A percentile compares a stretch with the other conserved stretches of the same genome.
Conservation (phyloP, 352 stramenopile genomes). For the Phytophthora quininea region DNA sequence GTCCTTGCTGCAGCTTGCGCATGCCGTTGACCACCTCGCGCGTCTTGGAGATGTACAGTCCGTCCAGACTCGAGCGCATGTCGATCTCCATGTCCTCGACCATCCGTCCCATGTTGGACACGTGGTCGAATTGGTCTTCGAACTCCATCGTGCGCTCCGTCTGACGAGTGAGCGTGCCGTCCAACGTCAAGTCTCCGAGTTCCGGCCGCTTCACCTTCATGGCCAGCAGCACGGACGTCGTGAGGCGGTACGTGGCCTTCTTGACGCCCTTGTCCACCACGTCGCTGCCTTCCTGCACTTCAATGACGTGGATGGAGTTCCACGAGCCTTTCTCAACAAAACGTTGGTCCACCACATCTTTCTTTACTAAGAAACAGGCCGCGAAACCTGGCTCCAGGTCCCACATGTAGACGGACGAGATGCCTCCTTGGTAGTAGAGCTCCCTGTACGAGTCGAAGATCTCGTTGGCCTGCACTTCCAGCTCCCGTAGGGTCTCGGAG, state of each 20-base stretch:
- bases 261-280: constrained; percentile 39
- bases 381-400: constrained; percentile 94
- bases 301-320: constrained; percentile 96
- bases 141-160: constrained; percentile 80
- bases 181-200: constrained; percentile 86
- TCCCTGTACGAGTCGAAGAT: constrained; percentile 98
- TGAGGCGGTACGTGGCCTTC: constrained; percentile 91
- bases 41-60: constrained; percentile 96
- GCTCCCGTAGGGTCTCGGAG: constrained; percentile 85
- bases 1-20: constrained; percentile 81
- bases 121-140: constrained; percentile 82
- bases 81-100: constrained; percentile 97
- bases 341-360: constrained; percentile 83
- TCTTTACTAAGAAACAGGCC: constrained; percentile 95
- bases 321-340: constrained; percentile 89
- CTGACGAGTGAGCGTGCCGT: constrained; percentile 90
- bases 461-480: constrained; percentile 95
- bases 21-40: constrained; percentile 94
- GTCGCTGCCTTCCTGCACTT: constrained; percentile 75
- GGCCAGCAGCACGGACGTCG: constrained; percentile 91
- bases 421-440: constrained; percentile 95
- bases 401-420: constrained; percentile 96
- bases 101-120: constrained; percentile 95
- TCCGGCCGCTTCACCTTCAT: constrained; percentile 90
- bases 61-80: constrained; percentile 92